phyloP scores from a whole-genome alignment of 2,329 filamentous ascomycete genomes.

The Cladosporium sp. region DNA sequence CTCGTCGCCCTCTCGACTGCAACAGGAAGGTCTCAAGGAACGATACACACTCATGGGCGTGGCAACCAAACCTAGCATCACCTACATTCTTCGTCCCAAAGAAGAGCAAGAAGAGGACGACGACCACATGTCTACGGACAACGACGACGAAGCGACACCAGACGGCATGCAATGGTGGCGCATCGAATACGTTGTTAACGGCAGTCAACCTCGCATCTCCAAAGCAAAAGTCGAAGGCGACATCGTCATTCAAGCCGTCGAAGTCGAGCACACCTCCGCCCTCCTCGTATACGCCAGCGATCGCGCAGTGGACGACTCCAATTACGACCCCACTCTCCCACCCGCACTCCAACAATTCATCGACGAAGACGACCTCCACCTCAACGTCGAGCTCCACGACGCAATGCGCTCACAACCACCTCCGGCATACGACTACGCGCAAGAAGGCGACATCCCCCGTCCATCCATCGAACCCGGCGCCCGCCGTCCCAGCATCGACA shows the following conservation, averaged over 20 bases:
- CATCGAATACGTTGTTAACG: conserved; percentile 45
- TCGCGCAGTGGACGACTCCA: conserved; percentile 22
- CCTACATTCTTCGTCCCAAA: conserved; percentile 49
- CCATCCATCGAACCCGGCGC: conserved; percentile 9
- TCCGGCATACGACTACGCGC: conserved; percentile 7
- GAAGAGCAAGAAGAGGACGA: conserved; percentile 17
- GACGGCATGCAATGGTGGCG: conserved; percentile 53
- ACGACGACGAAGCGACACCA: conserved; percentile 32
- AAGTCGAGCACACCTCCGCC: conserved; percentile 48
- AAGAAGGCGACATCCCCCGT: conserved; percentile 5
- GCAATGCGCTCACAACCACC: conserved; percentile 2
- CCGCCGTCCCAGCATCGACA: conserved; percentile 13
- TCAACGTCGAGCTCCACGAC: conserved; percentile 20
- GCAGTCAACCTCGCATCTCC: conserved; percentile 35
- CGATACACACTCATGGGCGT: conserved; percentile 57
- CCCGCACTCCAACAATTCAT: conserved; percentile 25
- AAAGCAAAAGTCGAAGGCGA: conserved; percentile 36
- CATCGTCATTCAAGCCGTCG: conserved; percentile 50
- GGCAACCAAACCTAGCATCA: conserved; percentile 54
- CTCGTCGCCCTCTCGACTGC: conserved; percentile 18
- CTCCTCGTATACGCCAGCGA: conserved; percentile 59
- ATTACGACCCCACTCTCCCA: conserved; percentile 20
- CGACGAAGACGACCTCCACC: conserved; percentile 23
- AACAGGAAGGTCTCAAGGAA: conserved; percentile 33
- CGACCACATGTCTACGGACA: conserved; percentile 18